Conservation (phyloP, 345 rosid genomes). For the Populus simonii region DNA sequence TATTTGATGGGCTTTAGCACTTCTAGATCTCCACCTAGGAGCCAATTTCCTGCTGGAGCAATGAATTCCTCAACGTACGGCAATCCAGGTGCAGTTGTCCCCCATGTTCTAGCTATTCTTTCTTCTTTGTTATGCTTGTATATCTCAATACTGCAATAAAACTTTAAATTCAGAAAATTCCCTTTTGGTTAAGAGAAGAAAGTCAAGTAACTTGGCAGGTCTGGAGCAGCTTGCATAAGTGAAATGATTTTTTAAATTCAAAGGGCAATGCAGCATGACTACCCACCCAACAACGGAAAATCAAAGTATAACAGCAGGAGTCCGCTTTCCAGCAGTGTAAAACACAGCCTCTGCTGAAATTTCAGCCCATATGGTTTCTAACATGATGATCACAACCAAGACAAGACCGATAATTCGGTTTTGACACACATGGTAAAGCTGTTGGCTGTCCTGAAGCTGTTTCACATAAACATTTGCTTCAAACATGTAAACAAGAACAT, state of each 20-base stretch:
- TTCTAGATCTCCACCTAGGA: constrained; percentile 89
- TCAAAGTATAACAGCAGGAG: neutral
- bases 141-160: constrained; percentile 63
- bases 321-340: neutral
- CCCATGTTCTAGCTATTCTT: constrained; percentile 93
- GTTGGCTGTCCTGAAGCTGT: neutral
- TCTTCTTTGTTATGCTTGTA: constrained; percentile 94
- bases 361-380: neutral
- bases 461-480: neutral
- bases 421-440: neutral
- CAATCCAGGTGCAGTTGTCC: constrained; percentile 80
- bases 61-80: constrained; percentile 87
- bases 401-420: neutral
- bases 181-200: neutral
- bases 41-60: constrained; percentile 81
- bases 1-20: constrained; percentile 73
- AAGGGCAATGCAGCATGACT: neutral
- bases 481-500: neutral
- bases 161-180: neutral
- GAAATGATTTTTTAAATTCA: neutral
- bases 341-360: neutral
- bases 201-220: neutral
- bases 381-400: neutral
- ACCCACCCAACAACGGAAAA: neutral
- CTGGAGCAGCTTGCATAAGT: neutral